Percentiles rank a stretch among this genome's conserved stretches.
Conservation (phyloP, 257 asterid species). For the Perilla frutescens region DNA sequence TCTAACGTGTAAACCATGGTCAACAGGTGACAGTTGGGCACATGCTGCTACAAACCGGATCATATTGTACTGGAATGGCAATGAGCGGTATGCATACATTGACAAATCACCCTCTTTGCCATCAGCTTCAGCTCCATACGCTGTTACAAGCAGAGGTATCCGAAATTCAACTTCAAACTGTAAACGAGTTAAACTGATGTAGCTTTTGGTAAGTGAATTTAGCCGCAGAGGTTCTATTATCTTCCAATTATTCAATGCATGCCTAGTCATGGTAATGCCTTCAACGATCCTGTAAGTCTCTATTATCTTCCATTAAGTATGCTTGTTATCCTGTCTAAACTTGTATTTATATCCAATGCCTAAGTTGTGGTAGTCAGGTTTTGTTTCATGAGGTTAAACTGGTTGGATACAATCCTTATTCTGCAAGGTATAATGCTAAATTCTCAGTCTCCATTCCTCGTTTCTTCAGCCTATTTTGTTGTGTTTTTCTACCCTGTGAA, state of each 20-base stretch:
- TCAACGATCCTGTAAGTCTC: neutral
- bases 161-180: slow-evolving; percentile 67
- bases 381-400: slow-evolving; percentile 8
- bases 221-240: slow-evolving; percentile 18
- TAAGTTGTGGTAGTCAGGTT: slow-evolving; percentile 5
- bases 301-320: neutral
- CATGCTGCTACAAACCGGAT: slow-evolving; percentile 94
- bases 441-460: slow-evolving; percentile 32
- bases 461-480: slow-evolving; percentile 36
- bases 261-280: slow-evolving; percentile 11
- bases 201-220: slow-evolving; percentile 31
- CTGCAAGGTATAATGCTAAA: neutral
- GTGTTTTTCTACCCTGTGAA: neutral
- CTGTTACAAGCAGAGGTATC: slow-evolving; percentile 80
- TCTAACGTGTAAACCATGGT: slow-evolving; percentile 34
- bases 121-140: slow-evolving; percentile 81
- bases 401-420: neutral
- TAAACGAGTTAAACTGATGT: slow-evolving; percentile 78
- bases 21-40: slow-evolving; percentile 97
- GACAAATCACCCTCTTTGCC: slow-evolving; percentile 90
- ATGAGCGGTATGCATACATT: slow-evolving; percentile 75
- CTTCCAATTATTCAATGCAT: neutral
- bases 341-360: neutral
- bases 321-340: neutral
- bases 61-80: slow-evolving; percentile 84